Conservation (phyloP, 139 green algal genomes). For the Nannochloris sp. region DNA sequence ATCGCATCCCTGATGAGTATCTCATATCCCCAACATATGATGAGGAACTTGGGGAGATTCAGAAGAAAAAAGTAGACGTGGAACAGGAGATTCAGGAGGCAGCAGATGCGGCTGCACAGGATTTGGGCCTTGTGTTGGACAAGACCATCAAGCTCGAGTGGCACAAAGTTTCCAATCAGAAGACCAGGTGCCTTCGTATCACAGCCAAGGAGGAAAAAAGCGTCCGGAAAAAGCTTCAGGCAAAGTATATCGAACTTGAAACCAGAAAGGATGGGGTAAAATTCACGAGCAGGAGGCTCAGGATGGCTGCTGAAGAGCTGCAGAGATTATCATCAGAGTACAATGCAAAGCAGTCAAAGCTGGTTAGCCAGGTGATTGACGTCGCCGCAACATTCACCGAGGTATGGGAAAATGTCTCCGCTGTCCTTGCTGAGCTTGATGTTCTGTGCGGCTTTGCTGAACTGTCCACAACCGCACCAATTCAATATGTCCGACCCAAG, state of each 20-base stretch:
- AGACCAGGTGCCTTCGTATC: slow-evolving; percentile 80
- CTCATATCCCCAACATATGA: slow-evolving; percentile 79
- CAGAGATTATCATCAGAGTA: slow-evolving; percentile 56
- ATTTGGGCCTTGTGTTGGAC: slow-evolving; percentile 75
- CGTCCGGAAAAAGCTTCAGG: slow-evolving; percentile 69
- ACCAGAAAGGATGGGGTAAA: slow-evolving; percentile 92
- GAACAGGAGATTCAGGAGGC: slow-evolving; percentile 44
- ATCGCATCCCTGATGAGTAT: slow-evolving; percentile 89
- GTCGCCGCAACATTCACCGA: slow-evolving; percentile 83
- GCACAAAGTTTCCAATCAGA: slow-evolving; percentile 58
- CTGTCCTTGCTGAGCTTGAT: slow-evolving; percentile 81
- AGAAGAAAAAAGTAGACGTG: slow-evolving; percentile 42
- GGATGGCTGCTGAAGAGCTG: slow-evolving; percentile 54
- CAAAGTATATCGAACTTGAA: slow-evolving; percentile 70
- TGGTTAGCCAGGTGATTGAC: slow-evolving; percentile 80
- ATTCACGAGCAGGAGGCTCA: slow-evolving; percentile 79
- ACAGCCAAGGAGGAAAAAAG: slow-evolving; percentile 85
- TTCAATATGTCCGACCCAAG: slow-evolving; percentile 62
- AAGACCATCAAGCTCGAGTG: slow-evolving; percentile 90
- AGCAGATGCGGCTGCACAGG: slow-evolving; percentile 30
- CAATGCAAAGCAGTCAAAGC: slow-evolving; percentile 57
- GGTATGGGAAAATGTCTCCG: slow-evolving; percentile 74
- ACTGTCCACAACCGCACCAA: slow-evolving; percentile 59
- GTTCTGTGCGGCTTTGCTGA: slow-evolving; percentile 88
- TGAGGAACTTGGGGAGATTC: slow-evolving; percentile 35